These are phyloP conservation scores for Pythium grandisporangium DNA, from an alignment of 352 stramenopile species.

Conservation along the genomic window DNA sequence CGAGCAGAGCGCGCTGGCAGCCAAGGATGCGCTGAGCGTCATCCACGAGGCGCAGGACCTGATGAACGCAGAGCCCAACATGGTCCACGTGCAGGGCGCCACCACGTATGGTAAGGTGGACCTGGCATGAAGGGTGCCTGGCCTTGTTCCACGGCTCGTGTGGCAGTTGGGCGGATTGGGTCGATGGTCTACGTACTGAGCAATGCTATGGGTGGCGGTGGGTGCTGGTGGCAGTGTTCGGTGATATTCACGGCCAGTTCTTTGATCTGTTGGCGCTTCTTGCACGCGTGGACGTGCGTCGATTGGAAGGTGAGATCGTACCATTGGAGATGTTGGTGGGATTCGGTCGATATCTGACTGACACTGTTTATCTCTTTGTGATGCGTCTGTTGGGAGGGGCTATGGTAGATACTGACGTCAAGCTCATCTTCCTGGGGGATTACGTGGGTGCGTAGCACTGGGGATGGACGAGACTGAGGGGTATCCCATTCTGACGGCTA, in stretches of 20 bases:
- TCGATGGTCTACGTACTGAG: no score
- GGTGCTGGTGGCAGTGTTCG: conserved; percentile 40
- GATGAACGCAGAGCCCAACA: conserved; percentile 50
- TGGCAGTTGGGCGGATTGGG: no score
- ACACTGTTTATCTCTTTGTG: no score
- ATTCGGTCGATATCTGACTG: background rate
- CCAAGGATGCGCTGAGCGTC: conserved; percentile 43
- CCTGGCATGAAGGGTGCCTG: background rate
- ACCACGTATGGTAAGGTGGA: conserved; percentile 19
- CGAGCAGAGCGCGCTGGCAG: conserved; percentile 38
- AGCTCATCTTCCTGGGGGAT: conserved; percentile 67
- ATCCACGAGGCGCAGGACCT: conserved; percentile 61
- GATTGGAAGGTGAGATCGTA: conserved; percentile 23
- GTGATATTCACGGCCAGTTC: conserved; percentile 78
- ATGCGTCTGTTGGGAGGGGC: background rate
- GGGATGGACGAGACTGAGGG: no score
- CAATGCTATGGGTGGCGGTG: no score
- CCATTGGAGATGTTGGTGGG: background rate
- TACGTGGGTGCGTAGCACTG: conserved; percentile 58
- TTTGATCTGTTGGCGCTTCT: conserved; percentile 64
- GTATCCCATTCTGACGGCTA: no score
- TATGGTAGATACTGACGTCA: conserved; percentile 26
- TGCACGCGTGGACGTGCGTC: conserved; percentile 26
- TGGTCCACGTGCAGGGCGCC: conserved; percentile 28
- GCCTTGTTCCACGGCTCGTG: no score